Evolutionary conservation across 2,329 filamentous ascomycete species (phyloP).

Genomic region (Verticillium isaacii): DNA sequence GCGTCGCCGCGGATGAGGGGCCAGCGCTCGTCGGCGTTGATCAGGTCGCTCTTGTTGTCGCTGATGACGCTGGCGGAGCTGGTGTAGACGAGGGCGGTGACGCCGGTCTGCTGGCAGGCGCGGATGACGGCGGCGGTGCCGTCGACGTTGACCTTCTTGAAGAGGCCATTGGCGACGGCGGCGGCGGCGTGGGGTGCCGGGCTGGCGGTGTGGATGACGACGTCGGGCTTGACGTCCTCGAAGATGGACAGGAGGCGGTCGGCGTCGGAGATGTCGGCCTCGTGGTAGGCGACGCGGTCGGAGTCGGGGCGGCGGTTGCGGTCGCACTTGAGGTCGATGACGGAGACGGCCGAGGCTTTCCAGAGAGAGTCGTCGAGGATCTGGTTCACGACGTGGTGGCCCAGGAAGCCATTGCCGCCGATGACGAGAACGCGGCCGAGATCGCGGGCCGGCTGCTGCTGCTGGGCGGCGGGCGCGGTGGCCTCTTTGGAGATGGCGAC

Average conservation of each 20-base stretch:
- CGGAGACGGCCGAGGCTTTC: conserved; percentile 53
- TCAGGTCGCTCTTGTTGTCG: conserved; percentile 73
- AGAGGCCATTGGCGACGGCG: conserved; percentile 53
- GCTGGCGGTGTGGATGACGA: conserved; percentile 88
- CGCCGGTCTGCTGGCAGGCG: conserved; percentile 64
- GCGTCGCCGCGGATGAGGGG: conserved; percentile 67
- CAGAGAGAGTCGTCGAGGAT: conserved; percentile 47
- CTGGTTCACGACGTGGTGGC: conserved; percentile 75
- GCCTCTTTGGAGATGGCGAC: conserved; percentile 7
- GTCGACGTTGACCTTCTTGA: conserved; percentile 81
- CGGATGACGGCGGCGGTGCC: conserved; percentile 76
- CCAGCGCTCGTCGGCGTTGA: conserved; percentile 81
- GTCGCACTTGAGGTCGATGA: conserved; percentile 67
- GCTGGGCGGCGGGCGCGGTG: conserved; percentile 8
- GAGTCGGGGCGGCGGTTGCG: conserved; percentile 59
- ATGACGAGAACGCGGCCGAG: conserved; percentile 73
- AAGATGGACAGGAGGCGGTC: conserved; percentile 60
- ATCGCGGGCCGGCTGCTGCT: conserved; percentile 10
- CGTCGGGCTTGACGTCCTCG: conserved; percentile 62
- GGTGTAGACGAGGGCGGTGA: conserved; percentile 84
- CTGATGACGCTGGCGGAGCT: conserved; percentile 83
- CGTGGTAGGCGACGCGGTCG: conserved; percentile 60
- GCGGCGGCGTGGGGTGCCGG: conserved; percentile 53
- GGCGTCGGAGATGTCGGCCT: conserved; percentile 72
- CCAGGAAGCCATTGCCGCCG: conserved; percentile 80